Evolutionary conservation across 1,284 basidiomycete species (phyloP), one percentile per base, ranked within the genome.

Genomic region (Trichosporon coremiiforme): DNA sequence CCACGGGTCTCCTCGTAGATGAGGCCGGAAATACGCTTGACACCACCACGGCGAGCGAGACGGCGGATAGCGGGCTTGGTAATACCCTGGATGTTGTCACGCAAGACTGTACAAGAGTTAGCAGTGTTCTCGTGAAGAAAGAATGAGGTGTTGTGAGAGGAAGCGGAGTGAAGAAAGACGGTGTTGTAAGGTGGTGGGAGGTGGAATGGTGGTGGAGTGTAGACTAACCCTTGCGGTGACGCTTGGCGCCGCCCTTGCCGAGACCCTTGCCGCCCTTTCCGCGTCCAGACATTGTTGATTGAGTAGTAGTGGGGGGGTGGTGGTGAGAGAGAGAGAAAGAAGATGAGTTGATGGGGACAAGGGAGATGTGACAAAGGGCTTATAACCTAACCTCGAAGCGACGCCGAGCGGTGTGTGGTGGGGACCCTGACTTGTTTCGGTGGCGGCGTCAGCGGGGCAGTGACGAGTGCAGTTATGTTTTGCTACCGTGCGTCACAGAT

Each of bases 1-100:
- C 90, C 89, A 76, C 94, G 91, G 71, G 92, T 94, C 89, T 95
- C 93, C 84, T 95, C 92, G 85, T 95, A 95, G 85, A 95, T 93
- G 76, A 93, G 88, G 81, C 91, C 92, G 69, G 92, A 93, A 84
- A 94, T 93, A 91, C 92, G 92, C 87, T 95, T 94, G 81, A 94
- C 93, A 90, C 93, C 93, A 82, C 94, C 94, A 88, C 93, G 91
- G 84, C 94, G 92, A 57, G 94, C 94, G 74, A 96, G 91, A 87
- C 93, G 92, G 78, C 94, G 91, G 84, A 95, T 94, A 76, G 93
- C 92, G 77, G 91, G 92, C 87, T 94, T 94, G 79, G 91, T 94
- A 82, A 94, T 92, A 86, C 85, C 85, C 85, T 91, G 90, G 82
- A 92, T 92, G 87, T 92, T 92, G 85, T 92, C 91, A 79, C 90